A percentile compares a stretch with the other conserved stretches of the same genome.
Evolutionary conservation across 2,329 filamentous ascomycete genomes (phyloP).

Genomic region (Ophiostoma sp.): DNA sequence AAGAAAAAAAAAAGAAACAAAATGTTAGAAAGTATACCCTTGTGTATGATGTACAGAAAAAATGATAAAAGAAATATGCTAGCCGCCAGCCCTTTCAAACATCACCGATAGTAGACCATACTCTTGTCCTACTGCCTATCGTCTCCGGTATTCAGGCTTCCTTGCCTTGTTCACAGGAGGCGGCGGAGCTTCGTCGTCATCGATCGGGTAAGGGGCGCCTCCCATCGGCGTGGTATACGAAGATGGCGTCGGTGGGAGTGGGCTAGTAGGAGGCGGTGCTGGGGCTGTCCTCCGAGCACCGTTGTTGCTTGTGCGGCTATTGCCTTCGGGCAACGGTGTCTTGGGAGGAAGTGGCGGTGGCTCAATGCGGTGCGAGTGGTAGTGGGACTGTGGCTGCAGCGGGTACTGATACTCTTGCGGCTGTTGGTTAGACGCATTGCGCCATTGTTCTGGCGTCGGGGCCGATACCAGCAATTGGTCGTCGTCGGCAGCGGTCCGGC

Average conservation of each 20-base stretch:
- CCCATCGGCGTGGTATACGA: constrained; percentile 62
- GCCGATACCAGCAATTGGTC: constrained; percentile 59
- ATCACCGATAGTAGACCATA: neutral
- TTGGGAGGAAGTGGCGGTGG: constrained; percentile 77
- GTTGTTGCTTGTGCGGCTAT: constrained; percentile 34
- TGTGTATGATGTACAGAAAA: neutral
- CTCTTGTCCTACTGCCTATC: constrained; percentile 17
- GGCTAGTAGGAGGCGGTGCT: neutral
- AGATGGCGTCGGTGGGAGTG: constrained; percentile 66
- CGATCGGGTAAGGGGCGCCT: constrained; percentile 74
- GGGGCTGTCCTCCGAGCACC: constrained; percentile 31
- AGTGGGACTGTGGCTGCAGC: constrained; percentile 23
- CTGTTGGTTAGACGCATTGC: constrained; percentile 54
- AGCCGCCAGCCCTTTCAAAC: neutral
- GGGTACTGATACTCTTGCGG: constrained; percentile 40
- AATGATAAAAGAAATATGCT: too few species aligned
- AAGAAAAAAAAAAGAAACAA: neutral
- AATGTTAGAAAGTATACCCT: neutral
- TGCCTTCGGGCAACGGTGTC: constrained; percentile 64
- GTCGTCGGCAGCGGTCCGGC: constrained; percentile 27
- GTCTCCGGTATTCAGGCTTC: constrained; percentile 68
- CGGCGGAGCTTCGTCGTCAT: constrained; percentile 77
- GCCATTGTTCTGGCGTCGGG: constrained; percentile 61
- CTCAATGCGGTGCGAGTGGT: constrained; percentile 49
- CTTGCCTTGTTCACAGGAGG: constrained; percentile 81